A percentile compares a stretch with the other conserved stretches of the same genome.
Conservation (phyloP, 345 rosid genomes). For the Brassica rapa region DNA sequence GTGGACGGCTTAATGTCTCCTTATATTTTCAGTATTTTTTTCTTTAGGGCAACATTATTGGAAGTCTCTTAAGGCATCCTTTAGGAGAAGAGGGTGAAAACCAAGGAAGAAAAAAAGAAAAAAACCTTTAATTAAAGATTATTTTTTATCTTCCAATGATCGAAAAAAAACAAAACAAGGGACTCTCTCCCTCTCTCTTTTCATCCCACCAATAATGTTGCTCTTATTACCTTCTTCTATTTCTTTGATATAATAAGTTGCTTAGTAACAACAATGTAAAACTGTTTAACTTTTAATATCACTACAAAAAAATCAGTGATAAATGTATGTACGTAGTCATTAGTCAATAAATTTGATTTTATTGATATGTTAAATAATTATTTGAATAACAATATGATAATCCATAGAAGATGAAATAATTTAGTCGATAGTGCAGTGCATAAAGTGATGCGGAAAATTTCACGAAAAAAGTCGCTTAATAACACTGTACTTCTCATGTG, state of each 20-base stretch:
- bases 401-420: not conserved
- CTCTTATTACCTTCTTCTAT: not conserved
- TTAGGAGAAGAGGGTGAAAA: no score
- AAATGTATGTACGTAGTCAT: not conserved
- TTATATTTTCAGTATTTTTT: not conserved
- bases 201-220: no score
- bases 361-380: not conserved
- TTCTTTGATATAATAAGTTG: not conserved
- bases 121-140: no score
- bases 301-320: not conserved
- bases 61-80: no score
- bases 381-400: not conserved
- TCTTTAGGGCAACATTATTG: no score
- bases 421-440: not conserved
- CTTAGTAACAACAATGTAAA: not conserved
- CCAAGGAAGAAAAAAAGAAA: no score
- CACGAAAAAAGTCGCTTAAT: not conserved
- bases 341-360: constrained; percentile 21
- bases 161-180: no score
- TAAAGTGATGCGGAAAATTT: not conserved
- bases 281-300: not conserved
- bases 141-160: no score
- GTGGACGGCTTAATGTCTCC: not conserved
- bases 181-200: no score
- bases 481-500: not conserved